phyloP scores from a whole-genome alignment of 2,329 filamentous ascomycete genomes.

The Nothophoma quercina region DNA sequence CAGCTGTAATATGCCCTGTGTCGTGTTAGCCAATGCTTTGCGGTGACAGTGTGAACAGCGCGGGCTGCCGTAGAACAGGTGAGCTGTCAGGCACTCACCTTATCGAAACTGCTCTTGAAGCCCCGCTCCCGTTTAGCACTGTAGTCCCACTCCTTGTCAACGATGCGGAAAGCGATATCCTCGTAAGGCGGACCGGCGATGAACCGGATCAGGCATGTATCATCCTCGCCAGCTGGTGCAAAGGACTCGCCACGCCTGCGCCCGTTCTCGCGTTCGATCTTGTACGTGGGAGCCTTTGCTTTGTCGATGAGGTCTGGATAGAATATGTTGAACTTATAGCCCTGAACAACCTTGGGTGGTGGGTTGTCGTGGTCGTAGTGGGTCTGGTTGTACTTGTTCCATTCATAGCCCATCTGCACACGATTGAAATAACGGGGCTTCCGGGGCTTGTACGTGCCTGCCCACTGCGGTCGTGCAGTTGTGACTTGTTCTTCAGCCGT shows the following conservation, averaged over 20 bases:
- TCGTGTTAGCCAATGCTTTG: conserved; percentile 35
- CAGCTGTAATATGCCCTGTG: conserved; percentile 88
- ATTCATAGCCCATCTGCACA: conserved; percentile 98
- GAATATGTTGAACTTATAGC: conserved; percentile 99
- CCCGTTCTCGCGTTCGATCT: conserved; percentile 92
- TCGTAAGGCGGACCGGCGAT: conserved; percentile 95
- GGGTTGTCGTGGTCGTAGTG: conserved; percentile 99
- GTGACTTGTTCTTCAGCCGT: conserved; percentile 84
- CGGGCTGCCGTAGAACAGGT: background rate
- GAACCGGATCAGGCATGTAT: conserved; percentile 96
- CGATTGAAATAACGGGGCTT: conserved; percentile 98
- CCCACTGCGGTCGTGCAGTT: conserved; percentile 75
- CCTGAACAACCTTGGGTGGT: conserved; percentile 96
- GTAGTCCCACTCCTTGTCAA: conserved; percentile 99
- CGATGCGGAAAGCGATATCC: conserved; percentile 95
- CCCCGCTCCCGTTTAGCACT: conserved; percentile 93
- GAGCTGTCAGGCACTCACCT: conserved; percentile 67
- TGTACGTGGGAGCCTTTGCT: conserved; percentile 91
- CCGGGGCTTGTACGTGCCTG: conserved; percentile 82
- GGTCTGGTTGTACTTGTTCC: conserved; percentile 99
- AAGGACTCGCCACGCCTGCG: conserved; percentile 89
- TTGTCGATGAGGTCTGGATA: conserved; percentile 98
- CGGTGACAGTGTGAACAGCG: background rate
- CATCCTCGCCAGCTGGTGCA: conserved; percentile 91
- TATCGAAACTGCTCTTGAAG: conserved; percentile 96